These are phyloP conservation scores for Globisporangium abappressorium DNA, from an alignment of 352 stramenopile species.

Conservation along the genomic window DNA sequence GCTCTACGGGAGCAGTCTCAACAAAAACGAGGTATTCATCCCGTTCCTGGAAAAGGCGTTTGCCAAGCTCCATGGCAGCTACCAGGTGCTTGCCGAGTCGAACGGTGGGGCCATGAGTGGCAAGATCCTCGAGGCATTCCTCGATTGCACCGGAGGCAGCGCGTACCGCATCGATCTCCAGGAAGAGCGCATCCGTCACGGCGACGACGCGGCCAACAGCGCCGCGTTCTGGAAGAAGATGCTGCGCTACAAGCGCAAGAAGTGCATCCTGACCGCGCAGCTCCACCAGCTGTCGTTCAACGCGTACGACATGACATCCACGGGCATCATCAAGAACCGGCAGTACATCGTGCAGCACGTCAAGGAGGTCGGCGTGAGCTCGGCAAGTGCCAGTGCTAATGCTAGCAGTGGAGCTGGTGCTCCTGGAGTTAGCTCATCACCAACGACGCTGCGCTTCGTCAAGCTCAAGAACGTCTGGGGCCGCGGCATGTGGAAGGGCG, in stretches of 20 bases:
- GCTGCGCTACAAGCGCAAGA: conserved; percentile 49
- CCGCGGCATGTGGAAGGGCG: conserved; percentile 73
- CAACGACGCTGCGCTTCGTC: conserved; percentile 54
- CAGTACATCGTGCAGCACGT: conserved; percentile 73
- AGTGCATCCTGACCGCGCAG: conserved; percentile 66
- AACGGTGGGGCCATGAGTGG: conserved; percentile 42
- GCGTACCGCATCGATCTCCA: conserved; percentile 72
- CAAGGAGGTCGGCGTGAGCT: conserved; percentile 46
- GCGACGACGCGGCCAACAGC: conserved; percentile 16
- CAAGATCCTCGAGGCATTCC: conserved; percentile 77
- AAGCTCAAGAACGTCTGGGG: conserved; percentile 85
- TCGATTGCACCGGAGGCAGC: conserved; percentile 87
- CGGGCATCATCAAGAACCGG: conserved; percentile 73
- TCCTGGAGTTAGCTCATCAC: not conserved
- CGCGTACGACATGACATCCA: conserved; percentile 44
- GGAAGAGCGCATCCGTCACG: conserved; percentile 26
- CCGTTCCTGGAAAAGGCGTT: conserved; percentile 88
- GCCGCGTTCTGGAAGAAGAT: conserved; percentile 64
- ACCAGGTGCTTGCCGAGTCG: conserved; percentile 48
- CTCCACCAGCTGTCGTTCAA: conserved; percentile 73
- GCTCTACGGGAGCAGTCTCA: conserved; percentile 69
- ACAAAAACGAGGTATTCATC: conserved; percentile 88
- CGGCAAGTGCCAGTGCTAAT: conserved; percentile 6
- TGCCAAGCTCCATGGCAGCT: conserved; percentile 85
- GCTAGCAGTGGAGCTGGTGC: not conserved